Conservation (phyloP, 1,284 basidiomycete genomes). For the Papiliotrema flavescens region DNA sequence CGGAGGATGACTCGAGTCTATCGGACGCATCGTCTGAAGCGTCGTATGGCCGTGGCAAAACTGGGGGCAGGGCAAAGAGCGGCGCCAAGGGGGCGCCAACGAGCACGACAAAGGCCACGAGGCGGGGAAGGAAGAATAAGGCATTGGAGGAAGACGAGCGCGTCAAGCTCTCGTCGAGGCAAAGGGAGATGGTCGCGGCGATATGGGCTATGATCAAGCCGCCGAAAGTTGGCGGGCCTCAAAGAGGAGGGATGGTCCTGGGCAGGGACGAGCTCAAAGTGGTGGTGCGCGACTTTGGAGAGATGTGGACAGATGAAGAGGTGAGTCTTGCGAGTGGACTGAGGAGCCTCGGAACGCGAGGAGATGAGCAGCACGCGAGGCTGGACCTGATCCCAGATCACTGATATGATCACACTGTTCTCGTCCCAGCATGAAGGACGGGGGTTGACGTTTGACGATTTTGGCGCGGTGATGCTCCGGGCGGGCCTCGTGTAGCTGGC, state of each 20-base stretch:
- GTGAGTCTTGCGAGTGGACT: constrained; percentile 26
- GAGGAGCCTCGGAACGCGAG: too few relatives aligned
- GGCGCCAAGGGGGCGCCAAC: too few relatives aligned
- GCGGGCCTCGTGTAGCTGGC: constrained; percentile 36
- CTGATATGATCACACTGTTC: constrained; percentile 48
- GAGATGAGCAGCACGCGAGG: too few relatives aligned
- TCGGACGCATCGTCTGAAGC: constrained; percentile 14
- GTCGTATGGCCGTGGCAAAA: constrained; percentile 5
- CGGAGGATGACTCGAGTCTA: constrained; percentile 19
- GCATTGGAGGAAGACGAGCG: constrained; percentile 8
- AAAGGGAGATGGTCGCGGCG: constrained; percentile 36
- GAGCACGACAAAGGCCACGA: neutral
- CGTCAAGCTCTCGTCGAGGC: constrained; percentile 26
- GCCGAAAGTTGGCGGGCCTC: constrained; percentile 10
- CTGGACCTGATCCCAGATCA: constrained; percentile 28
- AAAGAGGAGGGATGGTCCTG: constrained; percentile 17
- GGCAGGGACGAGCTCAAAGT: constrained; percentile 42
- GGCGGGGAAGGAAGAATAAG: constrained; percentile 10
- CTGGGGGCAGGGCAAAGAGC: constrained; percentile 3
- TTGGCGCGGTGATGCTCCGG: constrained; percentile 41
- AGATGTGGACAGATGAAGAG: constrained; percentile 48
- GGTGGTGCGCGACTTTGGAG: constrained; percentile 41
- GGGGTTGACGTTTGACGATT: constrained; percentile 45
- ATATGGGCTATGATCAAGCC: constrained; percentile 47
- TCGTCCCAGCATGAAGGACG: constrained; percentile 44